Percentiles rank a stretch among this genome's conserved stretches.
phyloP scores from a whole-genome alignment of 2,329 filamentous ascomycete species.

The Chaetomiaceae sp. region DNA sequence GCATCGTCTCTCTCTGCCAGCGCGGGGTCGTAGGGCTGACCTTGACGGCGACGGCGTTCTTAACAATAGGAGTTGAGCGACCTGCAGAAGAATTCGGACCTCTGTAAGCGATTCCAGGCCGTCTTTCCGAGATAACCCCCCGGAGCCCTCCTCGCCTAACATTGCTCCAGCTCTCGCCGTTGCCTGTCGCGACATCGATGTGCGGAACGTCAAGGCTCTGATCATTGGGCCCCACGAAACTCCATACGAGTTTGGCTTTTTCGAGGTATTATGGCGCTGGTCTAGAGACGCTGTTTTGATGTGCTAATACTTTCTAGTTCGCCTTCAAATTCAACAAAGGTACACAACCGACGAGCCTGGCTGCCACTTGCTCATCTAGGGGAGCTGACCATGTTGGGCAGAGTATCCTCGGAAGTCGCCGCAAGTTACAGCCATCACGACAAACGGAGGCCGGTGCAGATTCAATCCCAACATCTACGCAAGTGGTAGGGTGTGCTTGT shows the following conservation, averaged over 20 bases:
- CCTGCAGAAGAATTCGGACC: slow-evolving; percentile 75
- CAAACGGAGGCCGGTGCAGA: slow-evolving; percentile 79
- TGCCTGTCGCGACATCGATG: slow-evolving; percentile 80
- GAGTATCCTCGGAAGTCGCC: slow-evolving; percentile 76
- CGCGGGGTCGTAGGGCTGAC: slow-evolving; percentile 35
- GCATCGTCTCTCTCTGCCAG: slow-evolving; percentile 14
- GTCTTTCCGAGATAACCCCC: too few relatives aligned
- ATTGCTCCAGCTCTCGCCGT: slow-evolving; percentile 68
- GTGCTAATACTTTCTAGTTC: slow-evolving; percentile 55
- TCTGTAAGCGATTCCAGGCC: slow-evolving; percentile 56
- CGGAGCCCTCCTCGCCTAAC: slow-evolving; percentile 16
- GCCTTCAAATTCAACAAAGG: slow-evolving; percentile 71
- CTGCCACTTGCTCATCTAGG: not conserved
- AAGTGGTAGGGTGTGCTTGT: slow-evolving; percentile 87
- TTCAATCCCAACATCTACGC: slow-evolving; percentile 98
- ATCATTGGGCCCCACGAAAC: slow-evolving; percentile 92
- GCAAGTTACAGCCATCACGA: slow-evolving; percentile 66
- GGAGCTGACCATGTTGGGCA: slow-evolving; percentile 33
- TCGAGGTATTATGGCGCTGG: slow-evolving; percentile 60
- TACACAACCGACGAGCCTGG: slow-evolving; percentile 32
- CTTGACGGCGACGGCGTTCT: slow-evolving; percentile 12
- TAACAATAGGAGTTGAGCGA: slow-evolving; percentile 69
- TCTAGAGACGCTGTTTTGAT: not conserved
- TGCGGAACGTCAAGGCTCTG: slow-evolving; percentile 79
- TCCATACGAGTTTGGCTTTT: slow-evolving; percentile 96